phyloP scores from a whole-genome alignment of 495 filamentous ascomycete genomes.

The Penicillium crystallinum region DNA sequence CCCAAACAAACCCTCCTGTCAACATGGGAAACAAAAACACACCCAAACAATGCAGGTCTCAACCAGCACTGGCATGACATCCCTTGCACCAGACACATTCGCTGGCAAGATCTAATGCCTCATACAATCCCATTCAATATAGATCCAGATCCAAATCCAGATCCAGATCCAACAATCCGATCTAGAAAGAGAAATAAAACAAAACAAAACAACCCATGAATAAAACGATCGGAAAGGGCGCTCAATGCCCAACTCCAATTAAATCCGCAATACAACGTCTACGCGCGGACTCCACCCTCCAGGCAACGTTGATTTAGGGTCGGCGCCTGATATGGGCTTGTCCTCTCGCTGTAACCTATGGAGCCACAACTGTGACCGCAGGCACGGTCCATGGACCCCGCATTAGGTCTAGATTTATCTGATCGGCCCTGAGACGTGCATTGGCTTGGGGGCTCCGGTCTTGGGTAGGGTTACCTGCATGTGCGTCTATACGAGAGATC shows the following conservation, averaged over 20 bases:
- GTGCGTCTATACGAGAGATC: background rate
- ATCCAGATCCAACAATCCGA: no score
- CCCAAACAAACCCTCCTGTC: background rate
- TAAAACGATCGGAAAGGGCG: background rate
- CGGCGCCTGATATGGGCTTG: background rate
- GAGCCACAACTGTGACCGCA: no score
- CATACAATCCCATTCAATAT: background rate
- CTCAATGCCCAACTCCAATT: background rate
- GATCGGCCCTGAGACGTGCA: slow-evolving; percentile 5
- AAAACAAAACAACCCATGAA: no score
- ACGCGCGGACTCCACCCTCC: background rate
- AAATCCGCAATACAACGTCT: background rate
- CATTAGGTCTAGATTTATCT: slow-evolving; percentile 8
- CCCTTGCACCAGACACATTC: background rate
- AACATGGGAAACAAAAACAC: background rate
- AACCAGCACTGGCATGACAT: slow-evolving; percentile 1
- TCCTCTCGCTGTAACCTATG: no score
- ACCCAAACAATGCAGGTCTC: background rate
- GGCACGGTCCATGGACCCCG: slow-evolving; percentile 4
- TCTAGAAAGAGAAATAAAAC: no score
- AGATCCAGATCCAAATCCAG: no score
- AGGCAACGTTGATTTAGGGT: background rate
- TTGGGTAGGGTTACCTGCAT: background rate
- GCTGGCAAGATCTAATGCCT: background rate
- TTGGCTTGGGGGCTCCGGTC: no score